Base-by-base conservation (phyloP, 1,139 yeast species). In the Candida sp. region DNA sequence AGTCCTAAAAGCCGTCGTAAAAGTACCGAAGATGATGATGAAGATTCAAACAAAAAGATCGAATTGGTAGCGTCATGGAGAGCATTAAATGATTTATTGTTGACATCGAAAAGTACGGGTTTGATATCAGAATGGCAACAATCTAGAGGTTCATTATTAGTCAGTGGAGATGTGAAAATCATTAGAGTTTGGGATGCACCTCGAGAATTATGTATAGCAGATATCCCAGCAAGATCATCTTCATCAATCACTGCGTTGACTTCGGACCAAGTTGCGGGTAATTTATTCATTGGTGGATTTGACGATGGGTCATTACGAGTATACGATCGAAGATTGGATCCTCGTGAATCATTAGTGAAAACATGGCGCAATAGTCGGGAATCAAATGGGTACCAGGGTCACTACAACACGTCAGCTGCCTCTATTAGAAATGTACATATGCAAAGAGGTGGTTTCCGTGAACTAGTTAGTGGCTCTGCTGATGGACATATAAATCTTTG, bases 151-250 rank as follows among this genome's bases (percentile, higher is more conserved):
- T 82, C 96, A 1, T 68, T 93, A 37, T 68, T 93, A 43, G 97
- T 89, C 1, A 91, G 97, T 43, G 99, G 99, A 39, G 99, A 93
- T 68, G 96, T 89, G 8, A 88, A 91, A 52, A 83, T 90, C 27
- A 89, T 93, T 42, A 73, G 96, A 47, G 75, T 91, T 1, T 93
- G 99, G 99, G 99, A 93, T 66, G 98, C 98, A 0, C 95, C 96
- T 15, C 74, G 97, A 36, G 99, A 93, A 59, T 72, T 87, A 44
- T 86, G 97, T 59, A 73, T 87, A 42, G 81, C 81, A 23, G 97
- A 91, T 57, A 85, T 93, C 41, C 97, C 98, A 0, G 95, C 96
- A 0, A 75, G 97, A 46, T 87, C 97, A 0, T 83, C 96, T 0
- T 83, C 95, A n/a, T 83, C 95, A 9, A 86, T 93, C 44, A 87